Percentiles rank a stretch among this genome's conserved stretches.
phyloP scores from a whole-genome alignment of 139 green algal species.

The Klebsormidium nitens region DNA sequence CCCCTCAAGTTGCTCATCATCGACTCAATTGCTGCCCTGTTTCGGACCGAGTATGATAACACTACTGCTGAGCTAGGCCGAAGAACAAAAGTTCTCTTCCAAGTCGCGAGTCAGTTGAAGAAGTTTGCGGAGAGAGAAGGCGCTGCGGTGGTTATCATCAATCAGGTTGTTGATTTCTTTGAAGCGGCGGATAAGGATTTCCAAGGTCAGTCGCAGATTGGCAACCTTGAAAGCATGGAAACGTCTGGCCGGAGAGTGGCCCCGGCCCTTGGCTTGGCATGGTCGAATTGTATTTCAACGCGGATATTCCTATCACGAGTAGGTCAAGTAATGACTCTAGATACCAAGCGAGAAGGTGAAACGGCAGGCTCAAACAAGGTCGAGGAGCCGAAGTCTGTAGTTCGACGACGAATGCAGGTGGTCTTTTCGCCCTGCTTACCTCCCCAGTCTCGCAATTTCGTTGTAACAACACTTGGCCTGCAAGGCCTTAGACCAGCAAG shows the following conservation, averaged over 20 bases:
- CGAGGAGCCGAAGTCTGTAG: not conserved
- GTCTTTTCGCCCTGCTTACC: slow-evolving; percentile 58
- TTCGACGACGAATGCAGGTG: slow-evolving; percentile 43
- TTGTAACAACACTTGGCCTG: slow-evolving; percentile 38
- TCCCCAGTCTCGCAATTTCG: slow-evolving; percentile 38
- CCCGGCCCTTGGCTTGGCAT: slow-evolving; percentile 66
- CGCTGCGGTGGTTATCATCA: slow-evolving; percentile 60
- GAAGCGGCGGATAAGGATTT: not conserved
- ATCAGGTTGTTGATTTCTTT: slow-evolving; percentile 49
- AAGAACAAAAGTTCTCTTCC: slow-evolving; percentile 60
- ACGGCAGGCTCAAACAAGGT: not conserved
- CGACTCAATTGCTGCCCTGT: slow-evolving; percentile 66
- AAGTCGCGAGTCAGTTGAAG: slow-evolving; percentile 43
- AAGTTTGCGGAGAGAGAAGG: slow-evolving; percentile 40
- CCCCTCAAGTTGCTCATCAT: slow-evolving; percentile 56
- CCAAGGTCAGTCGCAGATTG: too few species aligned
- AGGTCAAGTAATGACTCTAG: not conserved
- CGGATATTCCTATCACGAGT: slow-evolving; percentile 56
- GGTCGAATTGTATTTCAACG: slow-evolving; percentile 66
- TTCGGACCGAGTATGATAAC: slow-evolving; percentile 46
- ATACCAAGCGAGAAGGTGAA: slow-evolving; percentile 4
- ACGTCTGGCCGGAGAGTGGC: slow-evolving; percentile 50
- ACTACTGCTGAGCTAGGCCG: slow-evolving; percentile 9
- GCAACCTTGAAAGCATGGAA: slow-evolving; percentile 4
- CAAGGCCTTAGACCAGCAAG: too few species aligned